A percentile compares a stretch with the other conserved stretches of the same genome.
These are phyloP conservation scores for Chrysoporthe puriensis DNA, from an alignment of 2,329 filamentous ascomycete species.

Conservation along the genomic window DNA sequence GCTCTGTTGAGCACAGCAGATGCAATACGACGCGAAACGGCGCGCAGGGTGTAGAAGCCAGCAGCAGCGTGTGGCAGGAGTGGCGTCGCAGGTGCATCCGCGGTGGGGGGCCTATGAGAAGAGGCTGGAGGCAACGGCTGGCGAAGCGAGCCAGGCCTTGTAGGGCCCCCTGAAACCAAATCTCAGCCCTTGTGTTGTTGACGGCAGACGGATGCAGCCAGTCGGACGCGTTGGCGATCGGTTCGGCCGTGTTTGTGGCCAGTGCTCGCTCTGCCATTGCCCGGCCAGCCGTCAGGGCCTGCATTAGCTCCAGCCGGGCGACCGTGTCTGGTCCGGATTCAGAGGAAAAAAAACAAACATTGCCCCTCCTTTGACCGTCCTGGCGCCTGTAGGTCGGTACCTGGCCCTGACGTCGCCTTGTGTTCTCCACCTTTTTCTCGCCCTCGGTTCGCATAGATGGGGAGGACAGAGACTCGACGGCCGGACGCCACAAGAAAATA, in stretches of 20 bases:
- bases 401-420: constrained; percentile 1
- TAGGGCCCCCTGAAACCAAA: constrained; percentile 8
- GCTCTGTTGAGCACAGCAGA: background rate
- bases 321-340: constrained; percentile 12
- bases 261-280: constrained; percentile 16
- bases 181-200: constrained; percentile 11
- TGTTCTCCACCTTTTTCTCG: constrained; percentile 8
- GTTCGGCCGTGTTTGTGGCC: too few species aligned
- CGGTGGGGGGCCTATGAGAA: constrained; percentile 8
- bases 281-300: constrained; percentile 13
- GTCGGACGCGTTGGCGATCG: constrained; percentile 21
- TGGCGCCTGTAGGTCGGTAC: constrained; percentile 1
- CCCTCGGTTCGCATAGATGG: background rate
- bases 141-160: background rate
- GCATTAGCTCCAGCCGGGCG: constrained; percentile 16
- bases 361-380: constrained; percentile 12
- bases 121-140: constrained; percentile 13
- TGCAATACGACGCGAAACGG: constrained; percentile 20
- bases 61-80: background rate
- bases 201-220: constrained; percentile 12
- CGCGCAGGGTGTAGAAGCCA: constrained; percentile 5
- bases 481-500: constrained; percentile 25
- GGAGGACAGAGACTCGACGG: background rate
- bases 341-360: constrained; percentile 28
- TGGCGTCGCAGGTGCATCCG: constrained; percentile 10